Percentiles rank a stretch among this genome's conserved stretches.
phyloP scores from a whole-genome alignment of 306 rosid species.

The Fagus sylvatica region DNA sequence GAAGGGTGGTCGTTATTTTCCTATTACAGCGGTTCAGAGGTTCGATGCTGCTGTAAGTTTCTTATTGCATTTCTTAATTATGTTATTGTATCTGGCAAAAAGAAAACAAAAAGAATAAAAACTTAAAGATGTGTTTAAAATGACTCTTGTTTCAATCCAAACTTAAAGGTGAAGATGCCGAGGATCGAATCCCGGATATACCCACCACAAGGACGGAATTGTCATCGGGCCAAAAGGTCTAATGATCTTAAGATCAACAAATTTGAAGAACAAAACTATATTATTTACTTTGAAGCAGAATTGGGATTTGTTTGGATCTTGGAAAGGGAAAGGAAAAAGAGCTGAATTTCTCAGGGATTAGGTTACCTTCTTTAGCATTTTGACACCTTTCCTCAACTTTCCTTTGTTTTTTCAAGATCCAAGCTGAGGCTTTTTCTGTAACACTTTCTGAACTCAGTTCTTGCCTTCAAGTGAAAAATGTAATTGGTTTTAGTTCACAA shows the following conservation, averaged over 20 bases:
- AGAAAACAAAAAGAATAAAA: background rate
- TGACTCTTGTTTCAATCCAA: background rate
- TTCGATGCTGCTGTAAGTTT: slow-evolving; percentile 88
- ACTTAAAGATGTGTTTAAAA: background rate
- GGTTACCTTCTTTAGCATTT: background rate
- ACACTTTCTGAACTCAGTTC: background rate
- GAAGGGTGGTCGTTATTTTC: slow-evolving; percentile 75
- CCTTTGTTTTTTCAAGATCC: slow-evolving; percentile 1
- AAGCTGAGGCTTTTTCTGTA: background rate
- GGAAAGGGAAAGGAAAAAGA: background rate
- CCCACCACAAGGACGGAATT: too few relatives aligned
- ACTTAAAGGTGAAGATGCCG: too few relatives aligned
- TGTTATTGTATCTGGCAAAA: background rate
- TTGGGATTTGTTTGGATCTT: background rate
- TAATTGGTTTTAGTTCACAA: background rate
- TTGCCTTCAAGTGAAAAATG: background rate
- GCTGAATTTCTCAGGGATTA: background rate
- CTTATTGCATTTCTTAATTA: slow-evolving; percentile 4
- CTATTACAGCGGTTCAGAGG: slow-evolving; percentile 89
- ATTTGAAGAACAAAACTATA: background rate
- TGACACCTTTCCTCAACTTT: background rate
- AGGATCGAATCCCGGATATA: too few relatives aligned
- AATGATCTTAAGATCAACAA: slow-evolving; percentile 2
- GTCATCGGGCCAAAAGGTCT: too few relatives aligned
- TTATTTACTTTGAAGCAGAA: background rate